phyloP scores from a whole-genome alignment of 2,329 filamentous ascomycete genomes.

The Talaromyces sp. region DNA sequence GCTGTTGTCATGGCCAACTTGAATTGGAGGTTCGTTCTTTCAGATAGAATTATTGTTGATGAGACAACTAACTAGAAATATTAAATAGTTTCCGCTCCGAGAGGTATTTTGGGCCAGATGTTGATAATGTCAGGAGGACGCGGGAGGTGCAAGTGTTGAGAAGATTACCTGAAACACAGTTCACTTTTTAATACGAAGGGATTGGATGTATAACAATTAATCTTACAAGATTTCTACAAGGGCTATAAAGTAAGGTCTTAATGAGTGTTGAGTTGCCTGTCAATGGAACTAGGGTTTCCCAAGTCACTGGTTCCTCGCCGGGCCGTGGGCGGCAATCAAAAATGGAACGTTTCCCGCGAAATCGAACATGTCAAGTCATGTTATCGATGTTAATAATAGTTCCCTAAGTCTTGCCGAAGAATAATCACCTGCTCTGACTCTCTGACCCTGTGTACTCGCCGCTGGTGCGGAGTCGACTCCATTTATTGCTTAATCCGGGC shows the following conservation, averaged over 20 bases:
- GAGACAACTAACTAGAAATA: not conserved
- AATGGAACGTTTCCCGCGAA: not conserved
- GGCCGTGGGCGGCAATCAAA: too few species aligned
- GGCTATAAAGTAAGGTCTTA: not conserved
- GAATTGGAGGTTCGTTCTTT: constrained; percentile 19
- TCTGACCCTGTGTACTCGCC: not conserved
- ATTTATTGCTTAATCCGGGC: not conserved
- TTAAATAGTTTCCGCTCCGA: constrained; percentile 16
- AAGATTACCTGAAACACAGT: not conserved
- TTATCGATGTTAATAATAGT: not conserved
- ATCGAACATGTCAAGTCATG: not conserved
- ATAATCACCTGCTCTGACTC: not conserved
- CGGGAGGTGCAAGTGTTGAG: constrained; percentile 6
- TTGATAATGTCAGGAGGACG: constrained; percentile 12
- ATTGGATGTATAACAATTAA: not conserved
- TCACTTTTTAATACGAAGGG: not conserved
- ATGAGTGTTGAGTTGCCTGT: not conserved
- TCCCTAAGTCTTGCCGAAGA: not conserved
- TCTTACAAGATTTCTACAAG: not conserved
- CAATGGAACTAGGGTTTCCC: not conserved
- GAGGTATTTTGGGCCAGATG: constrained; percentile 17
- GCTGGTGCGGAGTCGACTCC: not conserved
- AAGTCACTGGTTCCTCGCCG: not conserved
- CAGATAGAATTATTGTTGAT: not conserved
- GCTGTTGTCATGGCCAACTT: constrained; percentile 20